phyloP scores from a whole-genome alignment of 192 early-diverging fungal genomes.

The Lunasporangiospora selenospora region DNA sequence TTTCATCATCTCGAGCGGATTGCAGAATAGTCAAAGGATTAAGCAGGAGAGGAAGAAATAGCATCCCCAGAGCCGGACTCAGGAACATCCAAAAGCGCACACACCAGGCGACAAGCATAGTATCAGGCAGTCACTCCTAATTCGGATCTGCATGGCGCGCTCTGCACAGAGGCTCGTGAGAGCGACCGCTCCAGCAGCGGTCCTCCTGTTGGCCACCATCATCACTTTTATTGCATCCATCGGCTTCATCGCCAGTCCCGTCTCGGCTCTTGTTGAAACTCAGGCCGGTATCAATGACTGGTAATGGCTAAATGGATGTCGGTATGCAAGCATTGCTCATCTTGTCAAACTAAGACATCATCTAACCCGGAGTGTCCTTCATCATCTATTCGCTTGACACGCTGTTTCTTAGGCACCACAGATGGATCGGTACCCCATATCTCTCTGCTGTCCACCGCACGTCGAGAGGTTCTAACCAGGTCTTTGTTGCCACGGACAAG shows the following conservation, averaged over 20 bases:
- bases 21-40: no score
- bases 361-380: no score
- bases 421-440: slow-evolving; percentile 57
- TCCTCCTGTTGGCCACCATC: slow-evolving; percentile 19
- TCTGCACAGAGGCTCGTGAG: slow-evolving; percentile 15
- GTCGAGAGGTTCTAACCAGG: slow-evolving; percentile 46
- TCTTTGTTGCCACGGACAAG: slow-evolving; percentile 68
- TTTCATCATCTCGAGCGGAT: neutral
- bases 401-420: slow-evolving; percentile 54
- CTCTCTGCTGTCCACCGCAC: slow-evolving; percentile 30
- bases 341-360: neutral
- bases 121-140: no score
- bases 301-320: slow-evolving; percentile 21
- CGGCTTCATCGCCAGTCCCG: slow-evolving; percentile 5
- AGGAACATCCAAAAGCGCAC: neutral
- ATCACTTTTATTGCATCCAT: no score
- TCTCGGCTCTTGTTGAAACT: slow-evolving; percentile 49
- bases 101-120: no score
- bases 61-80: neutral
- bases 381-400: neutral
- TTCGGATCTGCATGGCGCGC: neutral
- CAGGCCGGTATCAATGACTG: slow-evolving; percentile 60
- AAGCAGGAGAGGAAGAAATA: neutral
- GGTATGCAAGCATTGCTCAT: neutral
- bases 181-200: slow-evolving; percentile 15